Percentiles rank a stretch among this genome's conserved stretches.
phyloP scores from a whole-genome alignment of 441 rosid genomes.

The Gossypium schwendimanii region DNA sequence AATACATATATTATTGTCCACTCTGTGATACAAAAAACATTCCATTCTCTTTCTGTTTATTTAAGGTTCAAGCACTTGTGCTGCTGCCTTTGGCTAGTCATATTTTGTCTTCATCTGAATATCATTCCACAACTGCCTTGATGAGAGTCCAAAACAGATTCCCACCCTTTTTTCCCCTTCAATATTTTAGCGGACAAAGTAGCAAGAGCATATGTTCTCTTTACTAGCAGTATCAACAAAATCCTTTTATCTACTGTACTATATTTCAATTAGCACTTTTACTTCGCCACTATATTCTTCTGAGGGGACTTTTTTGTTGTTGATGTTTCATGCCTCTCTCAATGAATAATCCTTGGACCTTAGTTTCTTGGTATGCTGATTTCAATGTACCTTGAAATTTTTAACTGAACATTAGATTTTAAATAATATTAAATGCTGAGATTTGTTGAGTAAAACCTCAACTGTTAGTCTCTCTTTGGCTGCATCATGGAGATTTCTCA shows the following conservation, averaged over 20 bases:
- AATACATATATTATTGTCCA: neutral
- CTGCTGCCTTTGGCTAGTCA: neutral
- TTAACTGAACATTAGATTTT: neutral
- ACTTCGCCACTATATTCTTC: neutral
- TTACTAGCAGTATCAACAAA: neutral
- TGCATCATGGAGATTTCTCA: neutral
- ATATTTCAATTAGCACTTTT: neutral
- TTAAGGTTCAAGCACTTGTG: neutral
- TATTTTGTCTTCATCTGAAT: neutral
- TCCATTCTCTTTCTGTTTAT: neutral
- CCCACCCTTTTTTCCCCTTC: neutral
- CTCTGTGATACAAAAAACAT: neutral
- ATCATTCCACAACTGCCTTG: neutral
- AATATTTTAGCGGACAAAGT: neutral
- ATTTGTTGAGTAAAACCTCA: conserved; percentile 2
- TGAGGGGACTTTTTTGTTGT: neutral
- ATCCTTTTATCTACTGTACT: neutral
- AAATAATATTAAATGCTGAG: neutral
- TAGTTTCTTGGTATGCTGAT: neutral
- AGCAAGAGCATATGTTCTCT: neutral
- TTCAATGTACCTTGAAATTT: neutral
- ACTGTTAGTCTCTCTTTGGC: neutral
- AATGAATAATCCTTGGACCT: neutral
- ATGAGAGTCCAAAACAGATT: neutral
- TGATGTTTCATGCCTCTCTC: neutral